These are phyloP conservation scores for Podospora tetraspora DNA, from an alignment of 495 filamentous ascomycete genomes.

Conservation along the genomic window DNA sequence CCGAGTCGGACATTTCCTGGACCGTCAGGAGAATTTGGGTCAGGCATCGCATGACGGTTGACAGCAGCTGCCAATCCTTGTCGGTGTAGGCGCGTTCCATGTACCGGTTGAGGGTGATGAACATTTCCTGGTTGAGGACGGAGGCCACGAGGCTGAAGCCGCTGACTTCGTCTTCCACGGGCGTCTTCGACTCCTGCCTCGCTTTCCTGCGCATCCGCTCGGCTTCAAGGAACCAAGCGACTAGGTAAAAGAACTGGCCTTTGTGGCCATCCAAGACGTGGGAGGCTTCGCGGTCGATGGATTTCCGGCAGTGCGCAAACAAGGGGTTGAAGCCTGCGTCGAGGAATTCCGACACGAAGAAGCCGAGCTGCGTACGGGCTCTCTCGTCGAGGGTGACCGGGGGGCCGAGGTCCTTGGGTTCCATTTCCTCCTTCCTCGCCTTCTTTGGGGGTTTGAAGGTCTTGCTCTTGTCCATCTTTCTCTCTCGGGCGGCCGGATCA, in stretches of 20 bases:
- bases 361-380: conserved; percentile 66
- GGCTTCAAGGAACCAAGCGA: conserved; percentile 91
- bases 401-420: conserved; percentile 70
- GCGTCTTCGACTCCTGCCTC: conserved; percentile 43
- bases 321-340: conserved; percentile 96
- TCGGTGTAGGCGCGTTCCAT: conserved; percentile 74
- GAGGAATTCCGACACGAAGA: conserved; percentile 88
- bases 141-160: conserved; percentile 81
- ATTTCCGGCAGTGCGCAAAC: conserved; percentile 77
- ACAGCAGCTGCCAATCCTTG: conserved; percentile 81
- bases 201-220: conserved; percentile 68
- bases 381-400: conserved; percentile 58
- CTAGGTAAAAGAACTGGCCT: conserved; percentile 85
- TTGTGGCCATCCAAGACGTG: conserved; percentile 67
- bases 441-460: conserved; percentile 77
- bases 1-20: conserved; percentile 84
- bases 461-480: conserved; percentile 88
- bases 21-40: conserved; percentile 83
- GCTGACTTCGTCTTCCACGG: conserved; percentile 54
- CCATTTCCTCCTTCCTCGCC: conserved; percentile 57
- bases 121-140: conserved; percentile 87
- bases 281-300: conserved; percentile 86
- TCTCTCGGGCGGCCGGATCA: conserved; percentile 63
- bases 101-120: conserved; percentile 75
- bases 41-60: conserved; percentile 86